Conservation (phyloP, 73 alveolate species). For the Paraurostyla sp. region DNA sequence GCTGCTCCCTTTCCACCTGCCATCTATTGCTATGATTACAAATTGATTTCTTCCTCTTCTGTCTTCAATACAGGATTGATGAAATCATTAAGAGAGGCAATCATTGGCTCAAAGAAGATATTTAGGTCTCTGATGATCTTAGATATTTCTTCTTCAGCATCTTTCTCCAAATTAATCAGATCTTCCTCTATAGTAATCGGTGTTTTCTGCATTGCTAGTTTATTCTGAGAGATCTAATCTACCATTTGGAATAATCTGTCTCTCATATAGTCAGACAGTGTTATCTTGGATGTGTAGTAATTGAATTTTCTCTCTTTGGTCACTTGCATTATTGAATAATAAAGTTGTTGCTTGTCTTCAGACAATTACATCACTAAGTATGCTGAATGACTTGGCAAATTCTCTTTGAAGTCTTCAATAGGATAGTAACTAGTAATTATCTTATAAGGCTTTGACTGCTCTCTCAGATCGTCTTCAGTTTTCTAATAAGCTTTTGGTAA, state of each 20-base stretch:
- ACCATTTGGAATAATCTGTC: constrained; percentile 77
- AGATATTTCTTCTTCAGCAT: constrained; percentile 80
- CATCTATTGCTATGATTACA: constrained; percentile 49
- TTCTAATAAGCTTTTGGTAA: constrained; percentile 13
- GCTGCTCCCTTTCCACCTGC: constrained; percentile 75
- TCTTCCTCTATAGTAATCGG: constrained; percentile 93
- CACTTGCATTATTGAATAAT: constrained; percentile 82
- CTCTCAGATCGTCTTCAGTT: constrained; percentile 33
- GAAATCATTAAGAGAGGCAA: constrained; percentile 74
- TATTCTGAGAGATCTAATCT: constrained; percentile 80
- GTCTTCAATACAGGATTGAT: constrained; percentile 88
- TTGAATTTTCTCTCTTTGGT: constrained; percentile 80
- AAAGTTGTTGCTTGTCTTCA: constrained; percentile 82
- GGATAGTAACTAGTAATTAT: constrained; percentile 44
- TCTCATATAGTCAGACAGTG: constrained; percentile 77
- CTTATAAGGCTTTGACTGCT: constrained; percentile 55
- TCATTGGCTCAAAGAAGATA: constrained; percentile 80
- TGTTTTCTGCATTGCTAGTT: constrained; percentile 85
- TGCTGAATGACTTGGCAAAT: constrained; percentile 84
- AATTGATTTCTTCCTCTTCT: constrained; percentile 77
- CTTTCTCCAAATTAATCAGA: constrained; percentile 80
- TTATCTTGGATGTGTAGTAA: constrained; percentile 81
- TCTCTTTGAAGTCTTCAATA: constrained; percentile 82
- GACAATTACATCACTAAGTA: constrained; percentile 86
- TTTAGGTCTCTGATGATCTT: constrained; percentile 81